Base-by-base conservation (phyloP, 1,284 basidiomycete genomes). In the Agaricales sp. region DNA sequence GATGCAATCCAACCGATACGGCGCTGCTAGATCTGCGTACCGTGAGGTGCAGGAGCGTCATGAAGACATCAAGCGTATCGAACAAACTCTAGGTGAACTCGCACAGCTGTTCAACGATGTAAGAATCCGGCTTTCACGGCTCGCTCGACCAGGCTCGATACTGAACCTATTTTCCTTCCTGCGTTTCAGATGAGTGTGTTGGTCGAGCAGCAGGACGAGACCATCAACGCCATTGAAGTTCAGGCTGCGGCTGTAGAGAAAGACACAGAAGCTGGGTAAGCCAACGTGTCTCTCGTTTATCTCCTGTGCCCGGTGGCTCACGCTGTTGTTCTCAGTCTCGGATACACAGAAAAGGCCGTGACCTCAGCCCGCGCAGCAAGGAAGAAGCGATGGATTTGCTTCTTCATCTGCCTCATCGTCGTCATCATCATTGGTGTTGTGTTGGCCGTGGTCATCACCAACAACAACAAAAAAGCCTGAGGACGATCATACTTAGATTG, bases 21-120 rank as follows among this genome's bases (percentile, higher is more conserved):
- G 87, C 49, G 87, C 92, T 59, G 93, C 95, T 24, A 79, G 87
- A 52, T 87, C 85, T 13, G 94, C 94, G 1, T 94, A 95, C 67
- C 82, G 87, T 49, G 95, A 98, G 65, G 95, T 98, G 20, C 94
- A 98, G 70, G 89, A 90, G 62, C 84, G 96, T 51, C 93, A 98
- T 62, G 88, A 89, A 63, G 95, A 99, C 58, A 90, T 99, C 63
- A 86, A 91, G 64, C 86, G 88, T 57, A 98, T 99, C 60, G 94
- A 97, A 66, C 78, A 78, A 67, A 98, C 93, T 4, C 72, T 99
- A 49, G 82, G 82, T 13, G 94, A 99, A 66, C 78, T 99, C 38
- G 93, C 92, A 3, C 92, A 97, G 62, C 74, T 99, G 57, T 97
- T 98, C 73, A 91, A 92, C 62, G 95, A 99, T 62, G 86, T 86